A percentile compares a stretch with the other conserved stretches of the same genome.
phyloP scores from a whole-genome alignment of 1,284 basidiomycete species.

The Apiotrichum gracile region DNA sequence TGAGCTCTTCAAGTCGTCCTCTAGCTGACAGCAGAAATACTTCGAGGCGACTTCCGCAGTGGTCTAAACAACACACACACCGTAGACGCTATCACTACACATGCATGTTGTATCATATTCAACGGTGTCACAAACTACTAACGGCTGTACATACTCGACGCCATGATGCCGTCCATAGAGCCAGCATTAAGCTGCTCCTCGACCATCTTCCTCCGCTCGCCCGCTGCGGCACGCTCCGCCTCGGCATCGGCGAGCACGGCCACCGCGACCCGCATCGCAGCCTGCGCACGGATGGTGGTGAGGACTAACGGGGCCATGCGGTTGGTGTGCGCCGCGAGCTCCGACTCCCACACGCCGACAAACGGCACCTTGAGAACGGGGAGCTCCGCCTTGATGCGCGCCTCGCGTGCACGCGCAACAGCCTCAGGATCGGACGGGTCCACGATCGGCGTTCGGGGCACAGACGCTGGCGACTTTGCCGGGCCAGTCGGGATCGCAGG shows the following conservation, averaged over 20 bases:
- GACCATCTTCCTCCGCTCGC: constrained; percentile 28
- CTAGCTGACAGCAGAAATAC: constrained; percentile 1
- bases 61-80: neutral
- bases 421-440: constrained; percentile 13
- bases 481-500: neutral
- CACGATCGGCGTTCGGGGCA: neutral
- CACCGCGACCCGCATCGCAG: constrained; percentile 25
- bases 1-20: neutral
- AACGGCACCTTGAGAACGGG: constrained; percentile 26
- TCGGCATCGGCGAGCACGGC: constrained; percentile 39
- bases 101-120: constrained; percentile 12
- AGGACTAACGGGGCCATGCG: constrained; percentile 15
- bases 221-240: constrained; percentile 32
- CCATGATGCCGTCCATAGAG: constrained; percentile 21
- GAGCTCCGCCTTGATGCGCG: constrained; percentile 29
- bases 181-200: constrained; percentile 25
- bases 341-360: constrained; percentile 30
- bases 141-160: neutral
- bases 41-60: constrained; percentile 9
- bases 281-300: constrained; percentile 21
- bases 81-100: neutral
- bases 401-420: constrained; percentile 21
- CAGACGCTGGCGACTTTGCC: constrained; percentile 11
- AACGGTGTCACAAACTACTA: neutral
- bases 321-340: constrained; percentile 27